Conservation (phyloP, 140 eudicot genomes). For the Artemisia princeps region DNA sequence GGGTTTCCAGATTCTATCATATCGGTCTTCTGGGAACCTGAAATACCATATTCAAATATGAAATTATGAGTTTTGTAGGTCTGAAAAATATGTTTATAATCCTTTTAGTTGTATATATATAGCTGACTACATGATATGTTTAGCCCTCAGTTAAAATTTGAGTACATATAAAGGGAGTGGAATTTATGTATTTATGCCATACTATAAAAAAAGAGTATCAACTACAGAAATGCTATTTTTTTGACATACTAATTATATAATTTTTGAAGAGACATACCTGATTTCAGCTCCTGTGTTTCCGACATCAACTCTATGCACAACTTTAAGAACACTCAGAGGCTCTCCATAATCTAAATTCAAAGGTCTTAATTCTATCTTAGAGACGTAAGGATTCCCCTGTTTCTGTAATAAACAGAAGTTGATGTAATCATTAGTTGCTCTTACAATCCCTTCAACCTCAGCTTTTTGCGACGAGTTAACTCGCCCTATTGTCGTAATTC, state of each 20-base stretch:
- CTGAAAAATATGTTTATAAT: neutral
- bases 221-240: no score
- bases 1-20: conserved; percentile 61
- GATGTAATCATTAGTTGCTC: conserved; percentile 34
- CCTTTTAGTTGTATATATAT: neutral
- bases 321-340: conserved; percentile 37
- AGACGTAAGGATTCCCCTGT: conserved; percentile 46
- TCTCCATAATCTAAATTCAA: conserved; percentile 33
- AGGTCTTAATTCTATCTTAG: conserved; percentile 56
- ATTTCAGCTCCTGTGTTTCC: conserved; percentile 42
- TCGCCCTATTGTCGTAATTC: conserved; percentile 37
- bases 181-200: no score
- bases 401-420: conserved; percentile 44
- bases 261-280: conserved; percentile 33
- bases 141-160: no score
- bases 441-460: conserved; percentile 47
- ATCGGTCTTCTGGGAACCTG: conserved; percentile 60
- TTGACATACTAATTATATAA: no score
- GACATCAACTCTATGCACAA: conserved; percentile 53
- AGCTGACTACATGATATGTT: no score
- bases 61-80: neutral
- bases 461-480: conserved; percentile 38
- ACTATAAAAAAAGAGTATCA: no score
- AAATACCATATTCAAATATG: conserved; percentile 17
- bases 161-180: no score